Evolutionary conservation across 805 yeast genomes (phyloP).

Genomic region (Kazachstania viticola): DNA sequence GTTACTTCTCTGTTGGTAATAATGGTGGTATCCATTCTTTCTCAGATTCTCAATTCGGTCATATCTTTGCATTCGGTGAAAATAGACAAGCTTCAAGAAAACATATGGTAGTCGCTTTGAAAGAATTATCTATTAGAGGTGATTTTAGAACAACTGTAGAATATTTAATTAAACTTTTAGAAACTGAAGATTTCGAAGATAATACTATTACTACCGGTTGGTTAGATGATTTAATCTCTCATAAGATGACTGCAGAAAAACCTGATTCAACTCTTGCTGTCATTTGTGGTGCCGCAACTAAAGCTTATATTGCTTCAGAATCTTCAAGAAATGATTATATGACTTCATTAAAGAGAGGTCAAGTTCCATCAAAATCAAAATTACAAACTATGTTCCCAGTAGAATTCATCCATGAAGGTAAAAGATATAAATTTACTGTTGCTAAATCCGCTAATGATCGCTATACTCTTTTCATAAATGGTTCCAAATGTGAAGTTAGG

Average conservation of each 20-base stretch:
- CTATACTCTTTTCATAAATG: constrained; percentile 85
- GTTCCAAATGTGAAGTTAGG: constrained; percentile 79
- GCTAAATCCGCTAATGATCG: constrained; percentile 81
- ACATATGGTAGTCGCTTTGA: constrained; percentile 97
- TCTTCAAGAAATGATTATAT: constrained; percentile 59
- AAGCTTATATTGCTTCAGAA: constrained; percentile 73
- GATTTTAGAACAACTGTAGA: constrained; percentile 98
- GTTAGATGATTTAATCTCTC: constrained; percentile 92
- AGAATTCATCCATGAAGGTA: constrained; percentile 92
- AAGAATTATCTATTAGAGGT: constrained; percentile 94
- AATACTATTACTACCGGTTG: constrained; percentile 98
- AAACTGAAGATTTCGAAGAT: constrained; percentile 92
- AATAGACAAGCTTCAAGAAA: constrained; percentile 95
- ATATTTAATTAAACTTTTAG: constrained; percentile 85
- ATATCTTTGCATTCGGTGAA: constrained; percentile 97
- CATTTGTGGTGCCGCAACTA: constrained; percentile 95
- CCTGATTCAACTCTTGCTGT: constrained; percentile 89
- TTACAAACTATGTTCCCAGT: constrained; percentile 83
- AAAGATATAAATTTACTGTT: constrained; percentile 87
- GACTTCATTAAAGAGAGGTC: constrained; percentile 83
- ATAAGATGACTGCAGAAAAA: constrained; percentile 91
- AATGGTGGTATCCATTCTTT: constrained; percentile 96
- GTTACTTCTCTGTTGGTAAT: constrained; percentile 94
- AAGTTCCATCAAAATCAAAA: constrained; percentile 73
- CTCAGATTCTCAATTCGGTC: constrained; percentile 98